phyloP scores from a whole-genome alignment of 129 eudicot species.

The Mikania micrantha region DNA sequence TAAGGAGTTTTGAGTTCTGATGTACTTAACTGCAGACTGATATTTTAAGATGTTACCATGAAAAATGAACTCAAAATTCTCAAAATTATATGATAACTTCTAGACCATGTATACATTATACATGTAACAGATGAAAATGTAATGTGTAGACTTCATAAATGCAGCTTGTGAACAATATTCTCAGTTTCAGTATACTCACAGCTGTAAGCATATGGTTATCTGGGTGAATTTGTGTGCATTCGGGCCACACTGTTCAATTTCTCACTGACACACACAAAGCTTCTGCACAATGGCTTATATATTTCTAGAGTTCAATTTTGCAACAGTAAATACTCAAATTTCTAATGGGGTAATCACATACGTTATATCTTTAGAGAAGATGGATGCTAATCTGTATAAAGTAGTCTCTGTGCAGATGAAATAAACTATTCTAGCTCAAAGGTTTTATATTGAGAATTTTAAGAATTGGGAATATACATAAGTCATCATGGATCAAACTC shows the following conservation, averaged over 20 bases:
- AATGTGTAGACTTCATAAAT: slow-evolving; percentile 19
- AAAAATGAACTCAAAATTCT: slow-evolving; percentile 3
- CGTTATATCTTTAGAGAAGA: not conserved
- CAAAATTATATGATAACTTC: slow-evolving; percentile 24
- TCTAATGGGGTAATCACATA: too few species aligned
- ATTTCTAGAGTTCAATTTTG: not conserved
- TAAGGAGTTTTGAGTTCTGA: slow-evolving; percentile 18
- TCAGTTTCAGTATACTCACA: slow-evolving; percentile 1
- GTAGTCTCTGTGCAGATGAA: not conserved
- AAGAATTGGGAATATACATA: not conserved
- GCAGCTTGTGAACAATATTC: slow-evolving; percentile 24
- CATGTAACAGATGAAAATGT: slow-evolving; percentile 19
- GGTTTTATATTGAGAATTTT: not conserved
- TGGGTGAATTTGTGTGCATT: not conserved
- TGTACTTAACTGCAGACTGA: slow-evolving; percentile 16
- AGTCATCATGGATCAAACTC: slow-evolving; percentile 5
- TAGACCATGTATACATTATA: slow-evolving; percentile 21
- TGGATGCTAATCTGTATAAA: not conserved
- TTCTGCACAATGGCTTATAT: not conserved
- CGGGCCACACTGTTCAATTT: not conserved
- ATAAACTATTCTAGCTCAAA: not conserved
- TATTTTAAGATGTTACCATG: slow-evolving; percentile 25
- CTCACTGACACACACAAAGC: not conserved
- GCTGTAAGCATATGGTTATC: not conserved
- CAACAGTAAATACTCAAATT: not conserved